phyloP scores from a whole-genome alignment of 2,329 filamentous ascomycete species.

The Colletotrichum sp. region DNA sequence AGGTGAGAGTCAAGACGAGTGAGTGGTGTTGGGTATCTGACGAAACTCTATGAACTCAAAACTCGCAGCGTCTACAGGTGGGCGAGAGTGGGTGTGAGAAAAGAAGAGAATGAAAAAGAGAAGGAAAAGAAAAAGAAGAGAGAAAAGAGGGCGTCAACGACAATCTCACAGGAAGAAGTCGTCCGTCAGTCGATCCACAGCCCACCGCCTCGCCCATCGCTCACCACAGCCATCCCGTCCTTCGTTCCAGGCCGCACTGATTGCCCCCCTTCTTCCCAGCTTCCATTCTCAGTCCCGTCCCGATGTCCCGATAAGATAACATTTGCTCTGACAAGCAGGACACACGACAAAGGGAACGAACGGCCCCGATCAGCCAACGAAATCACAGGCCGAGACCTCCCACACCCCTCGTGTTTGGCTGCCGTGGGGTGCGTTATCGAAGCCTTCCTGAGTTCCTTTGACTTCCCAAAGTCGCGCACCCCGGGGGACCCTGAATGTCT shows the following conservation, averaged over 20 bases:
- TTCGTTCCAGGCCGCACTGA: background rate
- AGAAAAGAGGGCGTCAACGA: background rate
- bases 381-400: background rate
- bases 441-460: background rate
- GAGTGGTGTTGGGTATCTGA: background rate
- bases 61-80: background rate
- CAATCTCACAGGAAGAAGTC: background rate
- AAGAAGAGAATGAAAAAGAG: background rate
- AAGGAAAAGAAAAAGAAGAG: background rate
- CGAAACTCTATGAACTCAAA: background rate
- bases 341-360: background rate
- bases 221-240: background rate
- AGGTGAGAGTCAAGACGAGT: background rate
- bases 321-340: background rate
- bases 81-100: background rate
- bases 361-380: background rate
- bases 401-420: background rate
- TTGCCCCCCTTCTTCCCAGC: background rate
- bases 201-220: background rate
- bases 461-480: background rate
- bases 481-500: slow-evolving; percentile 13
- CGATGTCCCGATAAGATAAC: slow-evolving; percentile 11
- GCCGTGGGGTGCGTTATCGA: slow-evolving; percentile 12
- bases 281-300: background rate
- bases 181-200: slow-evolving; percentile 1